Percentiles rank a stretch among this genome's conserved stretches.
Conservation (phyloP, 192 early-diverging fungal genomes). For the Coemansia sp. region DNA sequence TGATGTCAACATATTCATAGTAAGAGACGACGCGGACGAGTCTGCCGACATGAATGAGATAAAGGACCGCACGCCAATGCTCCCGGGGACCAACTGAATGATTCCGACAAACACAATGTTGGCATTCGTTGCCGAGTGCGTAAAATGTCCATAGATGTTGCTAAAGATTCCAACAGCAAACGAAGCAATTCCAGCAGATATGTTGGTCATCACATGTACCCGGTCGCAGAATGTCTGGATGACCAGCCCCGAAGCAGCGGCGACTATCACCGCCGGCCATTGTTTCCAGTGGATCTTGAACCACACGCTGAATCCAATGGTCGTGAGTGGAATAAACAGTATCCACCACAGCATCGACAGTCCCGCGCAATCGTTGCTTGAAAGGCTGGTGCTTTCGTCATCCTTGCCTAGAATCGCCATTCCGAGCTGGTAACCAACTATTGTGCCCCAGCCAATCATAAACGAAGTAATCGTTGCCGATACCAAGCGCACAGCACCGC, state of each 20-base stretch:
- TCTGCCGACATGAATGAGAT: constrained; percentile 58
- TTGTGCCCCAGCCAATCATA: constrained; percentile 66
- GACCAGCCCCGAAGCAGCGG: constrained; percentile 63
- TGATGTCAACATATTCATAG: constrained; percentile 31
- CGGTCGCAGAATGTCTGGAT: constrained; percentile 57
- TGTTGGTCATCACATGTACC: constrained; percentile 51
- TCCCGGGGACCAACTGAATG: constrained; percentile 75
- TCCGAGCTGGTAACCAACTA: constrained; percentile 56
- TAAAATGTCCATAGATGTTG: constrained; percentile 69
- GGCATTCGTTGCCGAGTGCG: constrained; percentile 58
- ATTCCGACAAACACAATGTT: constrained; percentile 72
- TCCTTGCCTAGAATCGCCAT: constrained; percentile 53
- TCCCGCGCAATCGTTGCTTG: constrained; percentile 15
- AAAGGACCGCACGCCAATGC: constrained; percentile 60
- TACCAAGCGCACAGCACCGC: constrained; percentile 75
- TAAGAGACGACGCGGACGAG: constrained; percentile 34
- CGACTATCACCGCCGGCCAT: constrained; percentile 65
- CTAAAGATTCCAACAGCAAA: constrained; percentile 73
- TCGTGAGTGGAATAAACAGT: constrained; percentile 53
- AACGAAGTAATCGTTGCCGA: constrained; percentile 74
- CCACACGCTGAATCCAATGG: constrained; percentile 54
- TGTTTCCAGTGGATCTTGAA: constrained; percentile 57
- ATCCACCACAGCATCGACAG: constrained; percentile 52
- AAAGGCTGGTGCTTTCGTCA: not conserved
- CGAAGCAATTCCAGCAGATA: constrained; percentile 61